phyloP scores from a whole-genome alignment of 352 stramenopile species.

The Phytophthora aleatoria region DNA sequence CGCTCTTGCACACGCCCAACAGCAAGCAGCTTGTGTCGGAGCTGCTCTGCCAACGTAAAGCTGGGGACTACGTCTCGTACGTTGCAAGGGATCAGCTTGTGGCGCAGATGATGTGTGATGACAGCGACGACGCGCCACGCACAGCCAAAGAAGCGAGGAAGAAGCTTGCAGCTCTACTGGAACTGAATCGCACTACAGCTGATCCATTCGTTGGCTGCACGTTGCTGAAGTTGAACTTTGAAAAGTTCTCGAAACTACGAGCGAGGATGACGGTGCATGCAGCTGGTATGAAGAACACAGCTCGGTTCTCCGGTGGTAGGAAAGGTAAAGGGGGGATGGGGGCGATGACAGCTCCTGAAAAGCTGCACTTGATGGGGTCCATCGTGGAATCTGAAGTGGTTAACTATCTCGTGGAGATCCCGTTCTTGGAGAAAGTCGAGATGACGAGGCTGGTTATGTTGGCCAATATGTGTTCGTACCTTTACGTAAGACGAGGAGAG shows the following conservation, averaged over 20 bases:
- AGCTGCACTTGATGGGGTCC: conserved; percentile 64
- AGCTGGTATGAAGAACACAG: conserved; percentile 49
- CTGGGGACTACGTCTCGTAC: conserved; percentile 66
- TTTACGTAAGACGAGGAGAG: conserved; percentile 56
- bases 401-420: conserved; percentile 69
- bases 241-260: conserved; percentile 56
- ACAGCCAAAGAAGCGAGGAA: conserved; percentile 40
- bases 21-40: conserved; percentile 60
- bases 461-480: conserved; percentile 71
- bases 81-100: conserved; percentile 54
- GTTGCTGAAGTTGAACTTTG: conserved; percentile 59
- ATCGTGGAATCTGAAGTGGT: conserved; percentile 75
- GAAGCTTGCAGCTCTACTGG: conserved; percentile 61
- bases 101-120: conserved; percentile 42
- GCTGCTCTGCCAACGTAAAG: conserved; percentile 59
- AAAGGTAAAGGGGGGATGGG: conserved; percentile 22
- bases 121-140: conserved; percentile 20
- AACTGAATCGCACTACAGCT: conserved; percentile 62
- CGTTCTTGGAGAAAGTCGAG: conserved; percentile 68
- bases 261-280: conserved; percentile 24
- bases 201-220: conserved; percentile 61
- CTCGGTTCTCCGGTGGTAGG: conserved; percentile 50
- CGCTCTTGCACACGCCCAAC: conserved; percentile 42
- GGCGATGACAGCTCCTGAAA: conserved; percentile 50
- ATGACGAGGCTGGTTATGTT: conserved; percentile 61